Base-by-base conservation (phyloP, 805 yeast species). In the Monosporozyma aquatica region DNA sequence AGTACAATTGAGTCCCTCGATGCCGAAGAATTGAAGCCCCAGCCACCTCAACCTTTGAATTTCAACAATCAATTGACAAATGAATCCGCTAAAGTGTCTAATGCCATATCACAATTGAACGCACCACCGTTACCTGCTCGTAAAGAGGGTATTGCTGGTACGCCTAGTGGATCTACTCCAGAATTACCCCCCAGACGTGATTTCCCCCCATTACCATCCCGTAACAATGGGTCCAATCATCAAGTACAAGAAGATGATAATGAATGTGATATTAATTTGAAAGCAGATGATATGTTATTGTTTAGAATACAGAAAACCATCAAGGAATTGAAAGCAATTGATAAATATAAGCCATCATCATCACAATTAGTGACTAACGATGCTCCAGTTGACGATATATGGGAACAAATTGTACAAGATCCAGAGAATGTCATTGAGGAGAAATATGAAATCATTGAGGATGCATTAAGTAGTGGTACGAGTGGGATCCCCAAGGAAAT, bases 291-390 rank as follows among this genome's bases (percentile, higher is more conserved):
- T 25, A 20, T 45, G 43, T 38, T 45, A 8, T 13, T 45, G 14
- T 36, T 22, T 25, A 40, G 50, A 35, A 14, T 47, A 10, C 33
- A 36, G 6, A 14, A 38, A 22, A 44, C 37, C 13, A 44, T 38
- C 13, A 43, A 41, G 15, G 29, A 36, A 15, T 27, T 42, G 21
- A 42, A 42, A 33, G 30, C 14, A 18, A 38, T 32, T 25, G 50
- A 33, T 26, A 45, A 39, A 44, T 45, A 37, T 41, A 36, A 5
- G 10, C 41, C 37, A 9, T 21, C 23, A 5, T 13, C 26, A 3
- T 22, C 29, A n/a, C n/a, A n/a, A n/a, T n/a, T n/a, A 27, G 28
- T 9, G 7, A 20, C 11, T 14, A 28, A 39, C 6, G 44, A 25
- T 18, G 38, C 15, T 9, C 17, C 38, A 36, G 17, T 21, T 1